These are phyloP conservation scores for Mycena olivaceomarginata DNA, from an alignment of 768 basidiomycete genomes.

Conservation along the genomic window DNA sequence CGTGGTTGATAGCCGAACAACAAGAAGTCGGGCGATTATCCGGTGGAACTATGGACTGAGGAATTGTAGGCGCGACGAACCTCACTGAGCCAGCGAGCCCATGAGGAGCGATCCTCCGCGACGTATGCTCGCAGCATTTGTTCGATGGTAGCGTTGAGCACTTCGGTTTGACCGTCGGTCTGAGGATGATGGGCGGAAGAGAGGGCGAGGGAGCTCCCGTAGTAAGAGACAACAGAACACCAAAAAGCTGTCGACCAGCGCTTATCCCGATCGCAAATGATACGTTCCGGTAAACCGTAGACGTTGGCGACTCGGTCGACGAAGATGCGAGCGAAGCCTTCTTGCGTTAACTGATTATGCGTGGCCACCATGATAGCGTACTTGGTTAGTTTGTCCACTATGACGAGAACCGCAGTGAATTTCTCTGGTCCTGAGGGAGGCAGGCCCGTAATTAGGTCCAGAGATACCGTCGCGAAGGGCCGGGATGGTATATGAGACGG, in stretches of 20 bases:
- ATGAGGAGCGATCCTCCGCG: too few relatives aligned
- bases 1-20: conserved; percentile 53
- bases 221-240: not conserved
- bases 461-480: too few relatives aligned
- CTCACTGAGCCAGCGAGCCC: conserved; percentile 28
- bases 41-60: conserved; percentile 47
- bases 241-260: conserved; percentile 43
- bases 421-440: too few relatives aligned
- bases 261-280: conserved; percentile 35
- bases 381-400: conserved; percentile 50
- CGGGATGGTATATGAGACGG: too few relatives aligned
- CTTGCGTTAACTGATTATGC: not conserved
- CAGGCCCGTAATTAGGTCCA: too few relatives aligned
- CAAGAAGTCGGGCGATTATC: conserved; percentile 49
- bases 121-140: too few relatives aligned
- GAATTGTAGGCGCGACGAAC: conserved; percentile 56
- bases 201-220: not conserved
- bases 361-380: conserved; percentile 53
- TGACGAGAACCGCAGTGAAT: too few relatives aligned
- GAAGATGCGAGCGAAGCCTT: conserved; percentile 14
- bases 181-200: conserved; percentile 57
- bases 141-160: too few relatives aligned
- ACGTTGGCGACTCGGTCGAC: conserved; percentile 15
- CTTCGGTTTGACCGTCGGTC: too few relatives aligned
- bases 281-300: conserved; percentile 21